Evolutionary conservation across 2,329 filamentous ascomycete genomes (phyloP), one percentile per base, ranked within the genome.

Genomic region (Aspergillaceae sp.): DNA sequence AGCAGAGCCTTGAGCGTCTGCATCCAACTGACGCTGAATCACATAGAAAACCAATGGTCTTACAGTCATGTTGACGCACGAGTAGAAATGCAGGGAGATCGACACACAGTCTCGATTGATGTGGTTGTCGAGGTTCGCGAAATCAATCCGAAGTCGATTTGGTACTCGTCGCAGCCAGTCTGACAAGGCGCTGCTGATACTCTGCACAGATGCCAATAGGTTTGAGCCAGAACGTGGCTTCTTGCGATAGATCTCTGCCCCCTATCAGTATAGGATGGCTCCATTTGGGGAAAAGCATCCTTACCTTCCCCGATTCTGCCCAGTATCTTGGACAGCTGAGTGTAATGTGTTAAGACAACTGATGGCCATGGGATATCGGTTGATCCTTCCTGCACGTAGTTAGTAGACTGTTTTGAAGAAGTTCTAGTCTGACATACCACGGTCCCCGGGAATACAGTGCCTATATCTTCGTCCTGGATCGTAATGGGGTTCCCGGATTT

Each of bases 51-150:
- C 64, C 27, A 79, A 59, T 1, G 76, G 76, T 4, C 76, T 64
- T 0, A 71, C 73, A 0, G 75, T 76, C 75, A 79, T 78, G 52
- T 78, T 77, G 54, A 79, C 71, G 54, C 76, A 79, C 38, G 77
- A 75, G 49, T 77, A 77, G 51, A 78, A 78, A 51, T 79, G 76
- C 26, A 77, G 59, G 44, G 75, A 72, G 3, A 73, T 74, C 1
- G 74, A 76, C 4, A 78, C 72, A 7, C 67, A 70, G 57, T 77
- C 74, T 8, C 75, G 72, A 36, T 68, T 70, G 40, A 73, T 68
- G 32, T 60, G 58, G 4, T 53, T 51, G 45, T 68, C 67, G 5
- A 74, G 65, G 3, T 62, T 66, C 1, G 62, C 64, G 10, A 74
- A 74, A 51, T 77, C 70, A 40, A 78, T 71, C 2, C 72, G 69